Percentiles rank a stretch among this genome's conserved stretches.
phyloP scores from a whole-genome alignment of 1,139 yeast species.

The Nadsonia commutata region DNA sequence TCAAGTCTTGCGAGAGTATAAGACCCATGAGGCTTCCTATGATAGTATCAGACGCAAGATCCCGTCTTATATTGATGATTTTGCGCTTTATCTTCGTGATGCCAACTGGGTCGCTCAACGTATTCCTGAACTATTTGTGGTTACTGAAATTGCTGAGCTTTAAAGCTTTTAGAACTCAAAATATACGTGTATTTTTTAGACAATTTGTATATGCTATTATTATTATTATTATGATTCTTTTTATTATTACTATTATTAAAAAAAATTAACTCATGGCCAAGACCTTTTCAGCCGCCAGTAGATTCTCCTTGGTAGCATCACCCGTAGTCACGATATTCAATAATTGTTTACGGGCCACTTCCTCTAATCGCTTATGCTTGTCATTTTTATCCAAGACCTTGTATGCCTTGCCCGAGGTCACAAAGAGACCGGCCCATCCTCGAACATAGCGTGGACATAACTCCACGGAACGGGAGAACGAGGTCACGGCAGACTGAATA shows the following conservation, averaged over 20 bases:
- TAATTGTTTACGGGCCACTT: not conserved
- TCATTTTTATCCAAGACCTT: constrained; percentile 11
- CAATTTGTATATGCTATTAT: too few species aligned
- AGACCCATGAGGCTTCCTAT: constrained; percentile 57
- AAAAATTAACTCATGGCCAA: too few species aligned
- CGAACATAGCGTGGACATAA: constrained; percentile 52
- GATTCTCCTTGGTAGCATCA: not conserved
- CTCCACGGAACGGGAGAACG: constrained; percentile 59
- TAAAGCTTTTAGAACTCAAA: too few species aligned
- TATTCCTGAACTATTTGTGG: not conserved
- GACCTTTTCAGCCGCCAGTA: too few species aligned
- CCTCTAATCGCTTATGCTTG: not conserved
- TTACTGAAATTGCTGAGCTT: too few species aligned
- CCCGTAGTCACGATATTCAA: not conserved
- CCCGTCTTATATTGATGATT: constrained; percentile 41
- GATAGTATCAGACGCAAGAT: constrained; percentile 35
- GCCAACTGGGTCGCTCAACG: not conserved
- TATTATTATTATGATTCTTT: too few species aligned
- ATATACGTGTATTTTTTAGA: too few species aligned
- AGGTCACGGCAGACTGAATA: constrained; percentile 28
- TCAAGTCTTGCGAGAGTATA: constrained; percentile 59
- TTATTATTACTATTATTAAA: too few species aligned
- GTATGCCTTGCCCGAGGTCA: constrained; percentile 24
- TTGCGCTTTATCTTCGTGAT: constrained; percentile 16
- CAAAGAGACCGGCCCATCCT: constrained; percentile 64